Base-by-base conservation (phyloP, 257 asterid species). In the Knoxia roxburghii region DNA sequence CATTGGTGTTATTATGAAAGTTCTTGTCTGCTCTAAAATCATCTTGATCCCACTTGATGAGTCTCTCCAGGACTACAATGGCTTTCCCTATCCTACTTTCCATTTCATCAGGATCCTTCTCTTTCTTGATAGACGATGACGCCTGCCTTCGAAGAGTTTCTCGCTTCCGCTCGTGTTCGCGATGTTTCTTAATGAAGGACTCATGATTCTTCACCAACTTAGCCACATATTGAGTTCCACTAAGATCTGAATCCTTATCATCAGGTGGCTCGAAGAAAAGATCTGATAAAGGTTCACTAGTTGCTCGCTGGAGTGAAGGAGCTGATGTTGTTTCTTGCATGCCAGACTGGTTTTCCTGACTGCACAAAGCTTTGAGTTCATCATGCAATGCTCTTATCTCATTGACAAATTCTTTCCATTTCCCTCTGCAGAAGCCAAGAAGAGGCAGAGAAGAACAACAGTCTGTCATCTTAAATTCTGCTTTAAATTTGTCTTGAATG, bases 121-220 rank as follows among this genome's bases (percentile, higher is more conserved):
- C 77, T 60, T 41, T 77, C 77, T 74, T 73, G 45, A 63, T 41
- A 14, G 76, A 72, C 15, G 54, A 69, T 20, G 68, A 26, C 35
- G 59, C 72, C 59, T 80, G 79, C 20, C 73, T 57, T 11, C 35
- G 64, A 18, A 52, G 66, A 17, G 67, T 64, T 40, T 77, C 83
- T 58, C 58, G 59, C 32, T 40, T 50, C 53, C 74, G 53, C 75
- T 61, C 32, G 41, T 52, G 80, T 46, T 76, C 67, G 12, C 66
- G n/a, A 35, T 81, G 88, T 63, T 76, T 83, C n/a, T 74, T 67
- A 49, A 79, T 82, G 32, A 80, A 67, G 2, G 68, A 70, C 73
- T 87, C 84, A 4, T 82, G 86, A 74, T 69, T 84, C 80, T 77
- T 72, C 52, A 78, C 74, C 77, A 81, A 60, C 67, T 75, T 75